Conservation (phyloP, 169 alveolate genomes). For the Cystoisospora suis region DNA sequence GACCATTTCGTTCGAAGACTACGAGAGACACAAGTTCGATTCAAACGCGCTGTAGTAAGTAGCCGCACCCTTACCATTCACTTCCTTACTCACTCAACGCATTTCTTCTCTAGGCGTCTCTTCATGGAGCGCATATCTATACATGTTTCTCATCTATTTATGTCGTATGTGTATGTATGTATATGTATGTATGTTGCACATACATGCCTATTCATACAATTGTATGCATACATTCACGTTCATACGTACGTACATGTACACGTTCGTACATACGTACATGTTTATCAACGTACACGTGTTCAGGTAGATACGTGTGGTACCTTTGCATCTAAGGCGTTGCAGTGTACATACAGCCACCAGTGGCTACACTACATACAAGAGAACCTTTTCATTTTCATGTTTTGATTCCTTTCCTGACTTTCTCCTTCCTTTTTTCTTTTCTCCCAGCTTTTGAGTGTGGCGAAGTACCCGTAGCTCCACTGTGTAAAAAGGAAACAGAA, state of each 20-base stretch:
- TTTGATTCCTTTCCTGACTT: too few species aligned
- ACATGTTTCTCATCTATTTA: neutral
- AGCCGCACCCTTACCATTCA: neutral
- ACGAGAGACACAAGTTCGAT: constrained; percentile 70
- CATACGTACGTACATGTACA: neutral
- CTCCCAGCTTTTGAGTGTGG: too few species aligned
- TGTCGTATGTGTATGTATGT: neutral
- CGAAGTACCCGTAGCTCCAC: too few species aligned
- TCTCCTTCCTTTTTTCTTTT: too few species aligned
- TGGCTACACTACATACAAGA: too few species aligned
- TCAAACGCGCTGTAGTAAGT: constrained; percentile 72
- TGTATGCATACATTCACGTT: neutral
- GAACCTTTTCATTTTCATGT: too few species aligned
- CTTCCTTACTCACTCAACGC: neutral
- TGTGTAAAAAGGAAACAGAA: too few species aligned
- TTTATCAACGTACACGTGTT: too few species aligned
- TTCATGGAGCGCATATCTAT: neutral
- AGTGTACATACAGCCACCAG: too few species aligned
- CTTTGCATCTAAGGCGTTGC: too few species aligned
- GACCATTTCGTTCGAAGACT: constrained; percentile 71
- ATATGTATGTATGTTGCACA: neutral
- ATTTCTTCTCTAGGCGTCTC: neutral
- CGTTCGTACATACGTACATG: too few species aligned
- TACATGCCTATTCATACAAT: neutral
- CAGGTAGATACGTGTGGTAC: too few species aligned